Percentiles rank a stretch among this genome's conserved stretches.
These are phyloP conservation scores for Elaeagnus macrophylla DNA, from an alignment of 306 rosid genomes.

Conservation along the genomic window DNA sequence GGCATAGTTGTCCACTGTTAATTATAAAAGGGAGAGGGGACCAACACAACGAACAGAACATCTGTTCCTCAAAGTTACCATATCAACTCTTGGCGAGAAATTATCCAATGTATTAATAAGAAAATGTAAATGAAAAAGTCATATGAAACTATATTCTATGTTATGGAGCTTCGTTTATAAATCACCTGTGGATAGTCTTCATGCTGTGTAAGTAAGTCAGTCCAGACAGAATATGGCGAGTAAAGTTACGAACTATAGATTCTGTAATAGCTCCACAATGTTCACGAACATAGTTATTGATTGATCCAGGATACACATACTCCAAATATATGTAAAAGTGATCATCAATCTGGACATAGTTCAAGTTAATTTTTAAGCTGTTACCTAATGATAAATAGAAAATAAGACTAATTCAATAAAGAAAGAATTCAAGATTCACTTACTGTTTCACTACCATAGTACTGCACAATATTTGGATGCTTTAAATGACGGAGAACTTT, in stretches of 20 bases:
- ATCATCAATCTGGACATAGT: constrained; percentile 53
- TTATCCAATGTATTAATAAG: neutral
- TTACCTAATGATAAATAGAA: constrained; percentile 1
- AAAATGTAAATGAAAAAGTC: neutral
- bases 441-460: constrained; percentile 79
- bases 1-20: too few relatives aligned
- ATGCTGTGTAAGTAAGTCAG: constrained; percentile 68
- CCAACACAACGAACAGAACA: too few relatives aligned
- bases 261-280: constrained; percentile 67
- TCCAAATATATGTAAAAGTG: constrained; percentile 82
- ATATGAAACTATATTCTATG: neutral
- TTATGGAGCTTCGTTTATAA: neutral
- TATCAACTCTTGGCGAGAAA: too few relatives aligned
- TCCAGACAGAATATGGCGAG: constrained; percentile 74
- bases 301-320: constrained; percentile 80
- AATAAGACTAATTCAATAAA: constrained; percentile 9
- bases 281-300: constrained; percentile 64
- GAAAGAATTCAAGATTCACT: constrained; percentile 26
- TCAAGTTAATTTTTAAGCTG: constrained; percentile 6
- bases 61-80: too few relatives aligned
- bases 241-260: constrained; percentile 76
- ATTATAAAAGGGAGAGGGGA: too few relatives aligned
- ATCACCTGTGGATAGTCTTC: constrained; percentile 80
- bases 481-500: constrained; percentile 53
- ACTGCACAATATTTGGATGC: constrained; percentile 87